These are phyloP conservation scores for Fulvia fulva DNA, from an alignment of 2,329 filamentous ascomycete species.

Conservation along the genomic window DNA sequence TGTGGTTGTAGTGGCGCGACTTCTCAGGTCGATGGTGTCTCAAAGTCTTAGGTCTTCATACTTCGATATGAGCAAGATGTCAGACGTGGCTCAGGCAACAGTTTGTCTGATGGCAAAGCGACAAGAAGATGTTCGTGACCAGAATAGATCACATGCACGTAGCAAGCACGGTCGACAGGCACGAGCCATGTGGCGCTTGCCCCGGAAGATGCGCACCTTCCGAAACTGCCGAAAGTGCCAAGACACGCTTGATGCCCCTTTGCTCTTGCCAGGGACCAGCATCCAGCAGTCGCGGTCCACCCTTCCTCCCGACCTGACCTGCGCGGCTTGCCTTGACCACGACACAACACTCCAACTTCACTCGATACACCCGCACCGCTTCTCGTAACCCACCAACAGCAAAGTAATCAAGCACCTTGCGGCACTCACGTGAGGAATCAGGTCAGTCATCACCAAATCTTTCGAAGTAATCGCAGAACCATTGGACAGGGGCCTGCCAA, in stretches of 20 bases:
- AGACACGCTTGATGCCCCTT: constrained; percentile 8
- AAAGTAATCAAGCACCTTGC: not conserved
- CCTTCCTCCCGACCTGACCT: constrained; percentile 1
- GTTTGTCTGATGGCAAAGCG: not conserved
- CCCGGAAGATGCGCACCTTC: not conserved
- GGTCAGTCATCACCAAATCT: constrained; percentile 5
- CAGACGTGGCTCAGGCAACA: not conserved
- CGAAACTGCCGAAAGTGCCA: not conserved
- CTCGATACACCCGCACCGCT: not conserved
- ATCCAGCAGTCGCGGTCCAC: constrained; percentile 16
- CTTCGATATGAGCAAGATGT: not conserved
- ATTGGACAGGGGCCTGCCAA: not conserved
- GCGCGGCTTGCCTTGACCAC: constrained; percentile 4
- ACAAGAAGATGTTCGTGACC: not conserved
- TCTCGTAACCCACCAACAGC: not conserved
- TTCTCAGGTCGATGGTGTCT: not conserved
- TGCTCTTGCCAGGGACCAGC: constrained; percentile 17
- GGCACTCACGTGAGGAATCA: constrained; percentile 4
- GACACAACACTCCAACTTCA: not conserved
- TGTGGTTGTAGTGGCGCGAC: not conserved
- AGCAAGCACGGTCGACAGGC: not conserved
- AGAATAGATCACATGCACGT: not conserved
- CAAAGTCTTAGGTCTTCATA: not conserved
- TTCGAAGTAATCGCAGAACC: not conserved
- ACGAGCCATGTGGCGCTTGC: not conserved